Evolutionary conservation across 352 stramenopile genomes (phyloP).

Genomic region (Pythium rhizo-oryzae): DNA sequence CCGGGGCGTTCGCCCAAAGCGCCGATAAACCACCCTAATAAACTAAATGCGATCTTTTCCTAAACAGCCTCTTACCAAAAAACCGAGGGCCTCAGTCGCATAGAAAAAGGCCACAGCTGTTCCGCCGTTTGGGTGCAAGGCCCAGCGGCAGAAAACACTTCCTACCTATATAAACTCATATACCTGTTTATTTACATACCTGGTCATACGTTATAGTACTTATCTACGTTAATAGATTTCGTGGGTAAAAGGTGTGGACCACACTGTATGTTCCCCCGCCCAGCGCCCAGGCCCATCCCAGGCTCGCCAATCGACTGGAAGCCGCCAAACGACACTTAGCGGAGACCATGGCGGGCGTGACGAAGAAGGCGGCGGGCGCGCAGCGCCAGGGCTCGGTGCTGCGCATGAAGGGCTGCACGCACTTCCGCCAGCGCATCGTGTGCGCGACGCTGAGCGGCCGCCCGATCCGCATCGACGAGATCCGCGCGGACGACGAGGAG

Average conservation of each 20-base stretch:
- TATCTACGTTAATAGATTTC: neutral
- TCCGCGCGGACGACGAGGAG: slow-evolving; percentile 94
- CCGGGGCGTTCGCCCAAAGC: no score
- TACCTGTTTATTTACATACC: no score
- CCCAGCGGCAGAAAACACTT: neutral
- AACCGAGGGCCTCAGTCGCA: neutral
- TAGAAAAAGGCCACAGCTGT: slow-evolving; percentile 11
- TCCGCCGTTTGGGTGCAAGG: slow-evolving; percentile 5
- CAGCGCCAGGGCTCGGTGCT: slow-evolving; percentile 51
- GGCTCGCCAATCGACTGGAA: slow-evolving; percentile 31
- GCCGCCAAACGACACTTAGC: slow-evolving; percentile 21
- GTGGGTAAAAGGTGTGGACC: slow-evolving; percentile 3
- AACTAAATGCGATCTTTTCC: neutral
- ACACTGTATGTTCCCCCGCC: no score
- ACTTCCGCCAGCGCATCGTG: slow-evolving; percentile 95
- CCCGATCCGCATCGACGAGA: slow-evolving; percentile 95
- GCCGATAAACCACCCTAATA: no score
- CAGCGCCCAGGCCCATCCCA: no score
- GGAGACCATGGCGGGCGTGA: slow-evolving; percentile 31
- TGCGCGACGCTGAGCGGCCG: slow-evolving; percentile 92
- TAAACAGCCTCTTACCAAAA: neutral
- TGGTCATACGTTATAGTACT: no score
- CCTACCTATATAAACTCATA: no score
- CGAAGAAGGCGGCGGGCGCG: slow-evolving; percentile 31
- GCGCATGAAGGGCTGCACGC: slow-evolving; percentile 77